Evolutionary conservation across 1,139 yeast species (phyloP).

Genomic region (Candida dubliniensis): DNA sequence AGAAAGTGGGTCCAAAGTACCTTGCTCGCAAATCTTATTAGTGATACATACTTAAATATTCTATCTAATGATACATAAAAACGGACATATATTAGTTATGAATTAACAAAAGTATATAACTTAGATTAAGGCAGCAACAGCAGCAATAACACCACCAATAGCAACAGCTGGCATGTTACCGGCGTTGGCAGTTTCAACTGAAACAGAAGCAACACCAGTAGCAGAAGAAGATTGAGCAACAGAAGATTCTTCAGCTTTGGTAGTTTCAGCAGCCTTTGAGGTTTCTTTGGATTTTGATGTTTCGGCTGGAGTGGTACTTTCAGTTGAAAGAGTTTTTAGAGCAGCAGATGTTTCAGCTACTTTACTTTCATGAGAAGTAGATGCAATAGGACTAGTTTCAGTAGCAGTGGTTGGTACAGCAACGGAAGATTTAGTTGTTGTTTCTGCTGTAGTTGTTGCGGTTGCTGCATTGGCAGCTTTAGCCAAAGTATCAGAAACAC

Average conservation of each 20-base stretch:
- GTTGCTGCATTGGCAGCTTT: conserved; percentile 12
- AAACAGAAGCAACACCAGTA: conserved; percentile 5
- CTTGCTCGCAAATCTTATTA: no score
- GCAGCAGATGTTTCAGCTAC: conserved; percentile 7
- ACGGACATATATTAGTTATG: no score
- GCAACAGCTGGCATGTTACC: conserved; percentile 12
- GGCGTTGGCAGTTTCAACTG: conserved; percentile 7
- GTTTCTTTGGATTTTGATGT: not conserved
- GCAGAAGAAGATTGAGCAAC: conserved; percentile 4
- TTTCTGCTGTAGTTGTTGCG: conserved; percentile 3
- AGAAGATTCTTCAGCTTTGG: conserved; percentile 6
- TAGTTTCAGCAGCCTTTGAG: conserved; percentile 4
- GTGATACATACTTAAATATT: no score
- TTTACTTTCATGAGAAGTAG: not conserved
- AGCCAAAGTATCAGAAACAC: conserved; percentile 13
- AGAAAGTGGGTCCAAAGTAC: no score
- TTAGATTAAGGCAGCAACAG: conserved; percentile 14
- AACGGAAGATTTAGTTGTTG: conserved; percentile 6
- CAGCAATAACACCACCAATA: conserved; percentile 14
- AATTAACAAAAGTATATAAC: no score
- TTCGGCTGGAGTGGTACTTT: conserved; percentile 4
- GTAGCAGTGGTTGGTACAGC: not conserved
- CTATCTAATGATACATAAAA: no score
- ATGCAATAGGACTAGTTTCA: not conserved
- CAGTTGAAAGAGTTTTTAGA: conserved; percentile 6